Conservation (phyloP, 2,329 filamentous ascomycete species). For the Westerdykella ornata region DNA sequence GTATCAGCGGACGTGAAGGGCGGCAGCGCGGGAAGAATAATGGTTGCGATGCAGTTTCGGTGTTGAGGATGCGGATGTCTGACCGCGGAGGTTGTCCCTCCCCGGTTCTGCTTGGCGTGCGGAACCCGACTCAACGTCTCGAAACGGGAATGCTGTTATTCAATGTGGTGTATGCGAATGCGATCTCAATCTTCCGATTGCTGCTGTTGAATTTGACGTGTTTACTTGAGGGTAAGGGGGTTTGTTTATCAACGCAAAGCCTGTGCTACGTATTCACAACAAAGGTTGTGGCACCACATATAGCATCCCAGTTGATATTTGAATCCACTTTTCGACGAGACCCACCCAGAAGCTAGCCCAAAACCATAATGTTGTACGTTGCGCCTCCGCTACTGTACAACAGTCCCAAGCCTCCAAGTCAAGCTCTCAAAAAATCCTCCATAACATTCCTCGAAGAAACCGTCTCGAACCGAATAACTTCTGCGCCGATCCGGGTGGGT, state of each 20-base stretch:
- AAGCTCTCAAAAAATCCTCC: conserved; percentile 2
- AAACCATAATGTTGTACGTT: not conserved
- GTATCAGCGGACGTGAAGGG: no score
- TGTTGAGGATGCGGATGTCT: no score
- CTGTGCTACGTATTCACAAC: not conserved
- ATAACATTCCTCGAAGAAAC: conserved; percentile 3
- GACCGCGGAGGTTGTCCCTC: no score
- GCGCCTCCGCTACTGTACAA: conserved; percentile 4
- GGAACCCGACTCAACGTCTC: no score
- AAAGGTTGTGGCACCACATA: not conserved
- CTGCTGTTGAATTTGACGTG: no score
- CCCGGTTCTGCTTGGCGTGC: no score
- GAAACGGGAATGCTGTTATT: no score
- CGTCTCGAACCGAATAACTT: not conserved
- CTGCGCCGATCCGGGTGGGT: conserved; percentile 18
- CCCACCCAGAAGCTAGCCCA: not conserved
- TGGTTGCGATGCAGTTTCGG: not conserved
- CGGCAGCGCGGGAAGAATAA: no score
- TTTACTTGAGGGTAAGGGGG: no score
- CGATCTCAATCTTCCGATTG: no score
- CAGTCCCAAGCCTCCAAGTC: not conserved
- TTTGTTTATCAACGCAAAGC: no score
- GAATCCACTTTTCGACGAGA: not conserved
- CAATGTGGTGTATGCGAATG: no score
- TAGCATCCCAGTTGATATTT: conserved; percentile 1